Evolutionary conservation across 2,329 filamentous ascomycete genomes (phyloP), one percentile per base, ranked within the genome.

Genomic region (Corinectria fuckeliana): DNA sequence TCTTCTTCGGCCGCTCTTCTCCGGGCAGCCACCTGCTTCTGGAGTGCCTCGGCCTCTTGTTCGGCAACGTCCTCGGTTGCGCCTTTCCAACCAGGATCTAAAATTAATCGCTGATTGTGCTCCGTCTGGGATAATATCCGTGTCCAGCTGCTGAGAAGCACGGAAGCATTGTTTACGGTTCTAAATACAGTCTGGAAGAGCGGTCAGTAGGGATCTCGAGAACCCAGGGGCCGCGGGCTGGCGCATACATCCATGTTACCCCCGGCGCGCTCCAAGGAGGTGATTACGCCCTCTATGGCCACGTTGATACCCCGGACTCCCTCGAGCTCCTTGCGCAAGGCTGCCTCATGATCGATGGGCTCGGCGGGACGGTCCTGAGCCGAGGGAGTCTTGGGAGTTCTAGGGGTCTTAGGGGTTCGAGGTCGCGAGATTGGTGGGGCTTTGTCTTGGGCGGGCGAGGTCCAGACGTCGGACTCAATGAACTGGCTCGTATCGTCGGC

Each of bases 121-220:
- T 99, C 95, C 4, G 95, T 97, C 76, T 99, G 95, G 6, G 92
- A 95, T 11, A 99, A 85, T 66, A 99, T 97, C 51, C 93, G 89
- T 8, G 93, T 96, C 94, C 94, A 99, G 14, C 93, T 96, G 70
- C 96, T 93, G 28, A 99, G 87, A 13, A 99, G 85, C 1, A 91
- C 91, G 13, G 93, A 96, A 3, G 95, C 93, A 55, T 93, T 94
- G 66, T 85, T 85, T 39, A 98, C 93, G 3, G 95, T 97, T 62
- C 85, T 85, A 53, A 90, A 90, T 32, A 98, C 93, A 21, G 90
- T 96, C 91, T 76, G 42, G 25, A 47, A 42, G 26, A 49, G 36
- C 39, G 44, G 62, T 71, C 60, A 71, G 65, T 60, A 36, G 36
- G 26, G 34, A 47, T 47, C 34, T 26, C 18, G 44, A 42, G 30